Evolutionary conservation across 768 basidiomycete genomes (phyloP).

Genomic region (Exidia glandulosa): DNA sequence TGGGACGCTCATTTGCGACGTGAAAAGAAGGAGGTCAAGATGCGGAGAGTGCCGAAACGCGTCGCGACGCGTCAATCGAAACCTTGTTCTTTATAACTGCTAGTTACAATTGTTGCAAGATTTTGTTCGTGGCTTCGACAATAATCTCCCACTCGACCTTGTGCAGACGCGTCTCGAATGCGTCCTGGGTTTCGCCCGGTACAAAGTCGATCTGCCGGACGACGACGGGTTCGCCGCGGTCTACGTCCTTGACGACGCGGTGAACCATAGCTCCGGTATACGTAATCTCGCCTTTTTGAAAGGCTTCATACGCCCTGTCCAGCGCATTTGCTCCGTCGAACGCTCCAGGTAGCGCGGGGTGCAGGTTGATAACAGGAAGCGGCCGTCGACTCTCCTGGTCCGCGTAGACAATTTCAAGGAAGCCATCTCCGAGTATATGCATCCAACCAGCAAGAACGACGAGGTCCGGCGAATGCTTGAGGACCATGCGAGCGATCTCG

Average conservation of each 20-base stretch:
- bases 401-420: constrained; percentile 51
- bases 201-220: constrained; percentile 66
- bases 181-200: constrained; percentile 59
- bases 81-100: too few relatives aligned
- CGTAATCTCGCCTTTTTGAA: constrained; percentile 67
- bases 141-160: constrained; percentile 81
- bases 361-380: constrained; percentile 89
- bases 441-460: constrained; percentile 98
- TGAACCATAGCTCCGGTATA: constrained; percentile 89
- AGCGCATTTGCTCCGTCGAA: constrained; percentile 95
- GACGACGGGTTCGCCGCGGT: constrained; percentile 80
- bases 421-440: constrained; percentile 82
- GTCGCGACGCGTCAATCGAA: neutral
- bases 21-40: neutral
- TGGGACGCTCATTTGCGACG: constrained; percentile 14
- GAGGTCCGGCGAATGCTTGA: constrained; percentile 60
- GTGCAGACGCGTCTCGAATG: constrained; percentile 71
- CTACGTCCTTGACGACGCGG: constrained; percentile 85
- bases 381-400: constrained; percentile 11
- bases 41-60: neutral
- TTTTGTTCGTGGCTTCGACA: constrained; percentile 68
- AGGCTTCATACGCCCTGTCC: constrained; percentile 80
- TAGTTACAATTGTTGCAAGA: constrained; percentile 35
- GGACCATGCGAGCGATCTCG: constrained; percentile 61
- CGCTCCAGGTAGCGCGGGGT: constrained; percentile 91